Base-by-base conservation (phyloP, 441 rosid genomes). In the Kokia cookei region DNA sequence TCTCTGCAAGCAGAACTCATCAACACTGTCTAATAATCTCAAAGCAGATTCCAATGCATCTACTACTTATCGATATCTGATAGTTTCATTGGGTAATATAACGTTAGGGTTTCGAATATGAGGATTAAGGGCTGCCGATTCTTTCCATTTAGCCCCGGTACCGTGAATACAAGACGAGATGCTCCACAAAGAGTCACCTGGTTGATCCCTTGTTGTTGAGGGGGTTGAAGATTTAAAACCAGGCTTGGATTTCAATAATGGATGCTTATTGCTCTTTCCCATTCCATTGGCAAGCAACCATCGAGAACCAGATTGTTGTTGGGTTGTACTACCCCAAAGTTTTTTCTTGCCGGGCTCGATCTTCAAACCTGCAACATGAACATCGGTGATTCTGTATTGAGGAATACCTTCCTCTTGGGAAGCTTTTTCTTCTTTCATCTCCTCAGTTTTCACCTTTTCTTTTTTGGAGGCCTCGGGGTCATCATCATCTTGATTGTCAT, bases 211-310 rank as follows among this genome's bases (percentile, higher is more conserved):
- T 8, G 89, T 69, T 73, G 88, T 77, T 17, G 80, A 70, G 51
- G 84, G 59, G 45, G 69, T 77, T 43, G 86, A 45, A 53, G 87
- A 82, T 73, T 80, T 87, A 55, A 85, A 72, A 66, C 40, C 76
- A 15, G 74, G 60, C 73, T 89, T 94, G 29, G 93, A 80, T 82
- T 88, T 91, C 79, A 83, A 65, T 42, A 88, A 59, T 10, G 90
- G 82, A 75, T 89, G 86, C 77, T 81, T 90, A 58, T 83, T 87
- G 77, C 66, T 84, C 90, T 95, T 95, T 37, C 99, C 99, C 99
- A 94, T 94, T 75, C 99, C 99, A 65, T 86, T 93, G 12, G 99
- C 97, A 7, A 93, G 76, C 83, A 89, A 83, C 99, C 98, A 95
- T 40, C 97, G 94, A 37, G 95, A 91, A 73, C 96, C 98, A 5